phyloP scores from a whole-genome alignment of 352 stramenopile species.

The Thalassiosira mediterranea region DNA sequence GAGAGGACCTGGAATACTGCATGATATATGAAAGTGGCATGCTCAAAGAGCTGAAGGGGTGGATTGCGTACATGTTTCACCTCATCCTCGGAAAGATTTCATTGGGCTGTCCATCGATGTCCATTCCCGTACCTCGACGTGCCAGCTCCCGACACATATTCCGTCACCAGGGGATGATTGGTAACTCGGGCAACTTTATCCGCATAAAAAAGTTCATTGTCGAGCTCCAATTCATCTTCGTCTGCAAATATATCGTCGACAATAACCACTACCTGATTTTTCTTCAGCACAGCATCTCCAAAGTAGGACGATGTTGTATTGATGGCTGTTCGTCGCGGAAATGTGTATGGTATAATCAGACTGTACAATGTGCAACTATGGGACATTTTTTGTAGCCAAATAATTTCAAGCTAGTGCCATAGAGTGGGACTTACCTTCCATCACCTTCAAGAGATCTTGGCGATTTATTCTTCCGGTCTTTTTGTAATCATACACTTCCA shows the following conservation, averaged over 20 bases:
- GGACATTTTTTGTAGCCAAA: no score
- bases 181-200: slow-evolving; percentile 35
- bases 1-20: no score
- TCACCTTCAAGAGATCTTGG: slow-evolving; percentile 17
- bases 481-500: slow-evolving; percentile 50
- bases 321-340: slow-evolving; percentile 21
- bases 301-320: slow-evolving; percentile 49
- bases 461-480: slow-evolving; percentile 22
- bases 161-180: slow-evolving; percentile 29
- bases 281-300: slow-evolving; percentile 42
- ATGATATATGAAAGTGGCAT: no score
- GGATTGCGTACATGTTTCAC: no score
- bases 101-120: no score
- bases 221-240: slow-evolving; percentile 17
- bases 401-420: no score
- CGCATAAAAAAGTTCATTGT: slow-evolving; percentile 13
- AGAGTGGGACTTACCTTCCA: slow-evolving; percentile 23
- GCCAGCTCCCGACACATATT: slow-evolving; percentile 21
- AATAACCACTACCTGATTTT: slow-evolving; percentile 30
- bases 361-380: background rate
- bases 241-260: slow-evolving; percentile 36
- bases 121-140: slow-evolving; percentile 27
- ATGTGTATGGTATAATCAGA: background rate
- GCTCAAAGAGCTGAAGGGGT: no score
- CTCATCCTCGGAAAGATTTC: no score